These are phyloP conservation scores for Elaeis guineensis DNA, from an alignment of 176 grass and related monocot genomes.

Conservation along the genomic window DNA sequence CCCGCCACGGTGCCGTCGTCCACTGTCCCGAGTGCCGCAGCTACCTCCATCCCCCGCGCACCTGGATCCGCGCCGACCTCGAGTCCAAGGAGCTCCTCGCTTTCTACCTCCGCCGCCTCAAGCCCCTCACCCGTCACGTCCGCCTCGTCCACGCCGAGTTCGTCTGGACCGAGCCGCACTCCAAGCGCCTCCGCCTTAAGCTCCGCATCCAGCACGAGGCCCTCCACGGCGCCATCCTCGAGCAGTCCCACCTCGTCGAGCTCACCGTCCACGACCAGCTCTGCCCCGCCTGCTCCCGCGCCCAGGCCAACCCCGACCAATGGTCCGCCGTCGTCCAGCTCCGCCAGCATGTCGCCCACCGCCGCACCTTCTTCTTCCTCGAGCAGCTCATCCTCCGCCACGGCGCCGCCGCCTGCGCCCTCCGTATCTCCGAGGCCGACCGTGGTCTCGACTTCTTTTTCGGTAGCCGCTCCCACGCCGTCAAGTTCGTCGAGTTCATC, in stretches of 20 bases:
- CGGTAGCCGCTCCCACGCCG: conserved; percentile 50
- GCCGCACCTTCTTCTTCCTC: conserved; percentile 84
- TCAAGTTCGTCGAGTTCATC: conserved; percentile 76
- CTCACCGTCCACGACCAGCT: conserved; percentile 82
- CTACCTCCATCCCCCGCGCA: conserved; percentile 55
- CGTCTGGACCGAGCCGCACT: conserved; percentile 90
- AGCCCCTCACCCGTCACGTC: conserved; percentile 49
- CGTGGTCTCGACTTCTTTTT: conserved; percentile 85
- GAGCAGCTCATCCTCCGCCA: conserved; percentile 92
- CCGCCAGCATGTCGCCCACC: conserved; percentile 71
- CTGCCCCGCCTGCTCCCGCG: conserved; percentile 50
- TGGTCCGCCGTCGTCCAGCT: conserved; percentile 75
- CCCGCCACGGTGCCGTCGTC: conserved; percentile 41
- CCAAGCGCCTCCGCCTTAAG: conserved; percentile 89
- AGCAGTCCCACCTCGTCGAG: conserved; percentile 69
- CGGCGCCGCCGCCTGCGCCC: conserved; percentile 45
- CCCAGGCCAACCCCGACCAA: conserved; percentile 75
- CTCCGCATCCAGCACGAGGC: conserved; percentile 79
- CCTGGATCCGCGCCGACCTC: conserved; percentile 45
- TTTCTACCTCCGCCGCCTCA: conserved; percentile 72
- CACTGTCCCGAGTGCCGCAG: conserved; percentile 59
- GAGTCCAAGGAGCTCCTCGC: conserved; percentile 79
- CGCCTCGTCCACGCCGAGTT: conserved; percentile 76
- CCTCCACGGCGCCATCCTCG: conserved; percentile 59
- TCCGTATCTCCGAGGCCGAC: conserved; percentile 42